Evolutionary conservation across 495 filamentous ascomycete genomes (phyloP).

Genomic region (Podospora bellae-mahoneyi): DNA sequence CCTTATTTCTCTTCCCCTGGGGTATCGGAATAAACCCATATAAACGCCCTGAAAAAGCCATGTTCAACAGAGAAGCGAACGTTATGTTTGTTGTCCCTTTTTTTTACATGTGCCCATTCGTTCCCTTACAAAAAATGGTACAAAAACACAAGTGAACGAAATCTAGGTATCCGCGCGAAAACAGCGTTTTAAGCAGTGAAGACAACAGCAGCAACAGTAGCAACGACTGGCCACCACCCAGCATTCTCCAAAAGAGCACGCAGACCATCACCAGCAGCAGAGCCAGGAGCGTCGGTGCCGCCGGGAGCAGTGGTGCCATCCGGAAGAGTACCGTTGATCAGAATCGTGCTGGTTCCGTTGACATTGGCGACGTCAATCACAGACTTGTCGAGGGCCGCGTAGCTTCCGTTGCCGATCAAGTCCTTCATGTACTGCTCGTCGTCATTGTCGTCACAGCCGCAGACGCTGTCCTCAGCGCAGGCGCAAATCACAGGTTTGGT

Average conservation of each 20-base stretch:
- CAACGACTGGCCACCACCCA: constrained; percentile 60
- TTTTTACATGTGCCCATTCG: not conserved
- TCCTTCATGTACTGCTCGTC: constrained; percentile 54
- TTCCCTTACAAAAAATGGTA: not conserved
- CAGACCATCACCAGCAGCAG: constrained; percentile 37
- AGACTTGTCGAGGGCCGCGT: constrained; percentile 56
- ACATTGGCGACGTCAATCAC: constrained; percentile 60
- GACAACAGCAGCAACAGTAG: constrained; percentile 54
- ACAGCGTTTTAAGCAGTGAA: constrained; percentile 34
- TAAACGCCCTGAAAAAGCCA: not conserved
- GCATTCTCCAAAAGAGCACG: constrained; percentile 41
- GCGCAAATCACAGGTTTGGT: constrained; percentile 69
- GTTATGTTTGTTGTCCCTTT: not conserved
- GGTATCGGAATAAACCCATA: not conserved
- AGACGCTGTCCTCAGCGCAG: constrained; percentile 66
- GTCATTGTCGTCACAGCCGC: constrained; percentile 78
- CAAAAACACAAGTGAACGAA: not conserved
- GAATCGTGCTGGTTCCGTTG: constrained; percentile 71
- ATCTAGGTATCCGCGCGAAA: not conserved
- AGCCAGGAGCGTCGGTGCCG: constrained; percentile 45
- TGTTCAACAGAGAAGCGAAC: not conserved
- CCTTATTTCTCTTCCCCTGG: not conserved
- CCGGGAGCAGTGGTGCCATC: constrained; percentile 75
- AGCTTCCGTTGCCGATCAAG: constrained; percentile 64
- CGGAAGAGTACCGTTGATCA: constrained; percentile 81